phyloP scores from a whole-genome alignment of 306 rosid species.

The Cucumis hystrix region DNA sequence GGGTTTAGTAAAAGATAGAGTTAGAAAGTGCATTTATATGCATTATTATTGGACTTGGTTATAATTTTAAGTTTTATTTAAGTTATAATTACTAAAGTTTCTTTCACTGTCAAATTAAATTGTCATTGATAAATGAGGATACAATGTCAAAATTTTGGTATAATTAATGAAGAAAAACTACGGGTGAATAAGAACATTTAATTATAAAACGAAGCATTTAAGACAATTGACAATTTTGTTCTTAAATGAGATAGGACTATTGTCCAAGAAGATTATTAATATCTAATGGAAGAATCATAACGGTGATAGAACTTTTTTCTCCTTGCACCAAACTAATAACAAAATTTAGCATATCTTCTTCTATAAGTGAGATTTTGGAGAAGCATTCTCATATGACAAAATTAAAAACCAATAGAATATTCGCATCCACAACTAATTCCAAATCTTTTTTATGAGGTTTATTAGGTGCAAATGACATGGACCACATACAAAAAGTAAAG shows the following conservation, averaged over 20 bases:
- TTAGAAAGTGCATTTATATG: background rate
- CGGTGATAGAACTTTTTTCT: too few relatives aligned
- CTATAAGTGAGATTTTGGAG: background rate
- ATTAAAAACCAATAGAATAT: background rate
- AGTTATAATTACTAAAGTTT: too few relatives aligned
- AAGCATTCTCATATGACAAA: background rate
- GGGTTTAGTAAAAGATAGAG: background rate
- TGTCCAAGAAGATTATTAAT: too few relatives aligned
- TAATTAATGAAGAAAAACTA: too few relatives aligned
- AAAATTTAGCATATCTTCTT: too few relatives aligned
- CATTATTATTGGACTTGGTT: background rate
- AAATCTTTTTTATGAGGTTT: background rate
- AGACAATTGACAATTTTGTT: too few relatives aligned
- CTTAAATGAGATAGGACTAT: too few relatives aligned
- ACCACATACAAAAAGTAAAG: background rate
- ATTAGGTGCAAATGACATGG: background rate
- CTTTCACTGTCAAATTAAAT: background rate
- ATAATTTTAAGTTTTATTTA: background rate
- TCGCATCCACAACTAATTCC: background rate
- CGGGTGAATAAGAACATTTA: too few relatives aligned
- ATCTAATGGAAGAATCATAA: too few relatives aligned
- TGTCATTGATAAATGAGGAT: background rate
- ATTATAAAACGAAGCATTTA: too few relatives aligned
- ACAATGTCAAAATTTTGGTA: background rate
- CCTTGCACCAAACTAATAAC: too few relatives aligned